Conservation (phyloP, 179 eudicot species). For the Actinidia polygama region DNA sequence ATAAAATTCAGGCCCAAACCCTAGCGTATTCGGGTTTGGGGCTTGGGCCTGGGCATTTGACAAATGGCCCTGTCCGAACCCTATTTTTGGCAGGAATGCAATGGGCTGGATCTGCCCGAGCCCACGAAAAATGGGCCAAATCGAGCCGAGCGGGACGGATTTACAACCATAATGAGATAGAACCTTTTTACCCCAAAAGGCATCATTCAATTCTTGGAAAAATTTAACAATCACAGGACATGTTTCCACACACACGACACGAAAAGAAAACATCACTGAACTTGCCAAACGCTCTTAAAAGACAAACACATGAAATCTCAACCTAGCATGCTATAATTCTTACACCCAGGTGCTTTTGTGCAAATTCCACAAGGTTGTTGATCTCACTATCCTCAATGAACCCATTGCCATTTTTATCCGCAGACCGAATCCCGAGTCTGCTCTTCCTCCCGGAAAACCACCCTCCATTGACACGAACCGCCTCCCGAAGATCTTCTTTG, state of each 20-base stretch:
- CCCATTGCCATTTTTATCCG: constrained; percentile 33
- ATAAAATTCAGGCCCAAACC: too few relatives aligned
- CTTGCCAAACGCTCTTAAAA: neutral
- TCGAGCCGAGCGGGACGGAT: too few relatives aligned
- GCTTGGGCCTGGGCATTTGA: too few relatives aligned
- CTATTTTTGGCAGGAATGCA: too few relatives aligned
- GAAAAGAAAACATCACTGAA: neutral
- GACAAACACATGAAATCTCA: neutral
- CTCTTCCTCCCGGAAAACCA: constrained; percentile 36
- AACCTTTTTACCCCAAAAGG: too few relatives aligned
- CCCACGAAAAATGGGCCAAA: too few relatives aligned
- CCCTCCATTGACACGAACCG: constrained; percentile 26
- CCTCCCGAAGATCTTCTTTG: constrained; percentile 37
- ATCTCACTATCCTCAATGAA: constrained; percentile 34
- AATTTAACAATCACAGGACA: neutral
- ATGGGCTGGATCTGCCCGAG: too few relatives aligned
- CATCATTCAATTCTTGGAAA: neutral
- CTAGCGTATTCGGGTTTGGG: too few relatives aligned
- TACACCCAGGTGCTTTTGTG: constrained; percentile 31
- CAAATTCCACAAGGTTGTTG: constrained; percentile 34
- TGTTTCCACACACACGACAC: neutral
- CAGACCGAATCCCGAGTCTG: constrained; percentile 24
- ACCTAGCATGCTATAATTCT: constrained; percentile 21
- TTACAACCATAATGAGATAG: too few relatives aligned
- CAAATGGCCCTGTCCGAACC: too few relatives aligned